These are phyloP conservation scores for Lactarius deliciosus DNA, from an alignment of 768 basidiomycete species.

Conservation along the genomic window DNA sequence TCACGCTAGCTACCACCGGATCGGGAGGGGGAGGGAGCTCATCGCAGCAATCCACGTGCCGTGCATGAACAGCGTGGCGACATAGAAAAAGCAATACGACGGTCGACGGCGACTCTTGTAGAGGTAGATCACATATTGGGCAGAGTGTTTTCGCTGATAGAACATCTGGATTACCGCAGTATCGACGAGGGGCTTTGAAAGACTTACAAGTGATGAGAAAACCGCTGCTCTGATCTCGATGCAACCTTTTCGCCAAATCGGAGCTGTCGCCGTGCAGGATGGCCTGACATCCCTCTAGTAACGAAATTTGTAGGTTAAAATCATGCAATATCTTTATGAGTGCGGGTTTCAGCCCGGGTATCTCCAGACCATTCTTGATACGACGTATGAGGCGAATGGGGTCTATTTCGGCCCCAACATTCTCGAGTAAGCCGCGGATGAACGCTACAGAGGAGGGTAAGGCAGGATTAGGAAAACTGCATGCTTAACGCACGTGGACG, in stretches of 20 bases:
- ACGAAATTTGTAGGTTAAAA: slow-evolving; percentile 89
- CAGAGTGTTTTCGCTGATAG: slow-evolving; percentile 62
- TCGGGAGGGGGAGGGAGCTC: slow-evolving; percentile 63
- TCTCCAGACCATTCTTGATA: slow-evolving; percentile 95
- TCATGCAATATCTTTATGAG: slow-evolving; percentile 97
- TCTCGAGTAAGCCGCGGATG: slow-evolving; percentile 92
- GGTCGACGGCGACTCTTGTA: slow-evolving; percentile 58
- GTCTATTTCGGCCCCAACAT: slow-evolving; percentile 94
- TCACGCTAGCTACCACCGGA: slow-evolving; percentile 47
- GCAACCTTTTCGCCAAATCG: slow-evolving; percentile 64
- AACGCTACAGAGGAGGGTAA: slow-evolving; percentile 56
- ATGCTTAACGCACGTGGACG: slow-evolving; percentile 61
- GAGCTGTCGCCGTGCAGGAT: slow-evolving; percentile 84
- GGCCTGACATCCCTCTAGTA: slow-evolving; percentile 88
- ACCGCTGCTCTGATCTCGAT: slow-evolving; percentile 75
- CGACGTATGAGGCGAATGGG: slow-evolving; percentile 91
- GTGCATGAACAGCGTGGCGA: slow-evolving; percentile 82
- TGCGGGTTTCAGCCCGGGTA: slow-evolving; percentile 91
- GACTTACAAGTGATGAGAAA: slow-evolving; percentile 70
- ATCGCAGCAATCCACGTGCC: slow-evolving; percentile 68
- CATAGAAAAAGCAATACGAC: slow-evolving; percentile 81
- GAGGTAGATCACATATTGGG: slow-evolving; percentile 59
- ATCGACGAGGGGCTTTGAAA: slow-evolving; percentile 20
- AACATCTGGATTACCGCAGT: slow-evolving; percentile 5
- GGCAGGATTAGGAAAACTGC: neutral